Conservation (phyloP, 805 yeast genomes). For the Candida saitoana region DNA sequence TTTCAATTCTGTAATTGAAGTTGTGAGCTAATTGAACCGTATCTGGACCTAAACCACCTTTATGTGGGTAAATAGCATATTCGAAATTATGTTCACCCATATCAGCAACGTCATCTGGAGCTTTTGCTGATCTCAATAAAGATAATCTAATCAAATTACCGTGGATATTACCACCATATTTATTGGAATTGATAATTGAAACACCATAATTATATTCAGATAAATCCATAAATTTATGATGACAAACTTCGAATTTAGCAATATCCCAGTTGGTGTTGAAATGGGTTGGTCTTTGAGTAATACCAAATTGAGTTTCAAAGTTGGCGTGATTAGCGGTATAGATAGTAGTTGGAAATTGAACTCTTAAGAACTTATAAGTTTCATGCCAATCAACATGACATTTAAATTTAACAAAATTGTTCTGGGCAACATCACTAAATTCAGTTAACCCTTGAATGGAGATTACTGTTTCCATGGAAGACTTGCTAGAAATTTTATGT, state of each 20-base stretch:
- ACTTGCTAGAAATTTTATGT: conserved; percentile 53
- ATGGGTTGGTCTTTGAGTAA: conserved; percentile 89
- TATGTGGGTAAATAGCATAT: conserved; percentile 83
- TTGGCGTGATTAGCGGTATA: conserved; percentile 65
- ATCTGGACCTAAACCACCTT: conserved; percentile 56
- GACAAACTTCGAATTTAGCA: conserved; percentile 94
- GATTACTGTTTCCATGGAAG: conserved; percentile 62
- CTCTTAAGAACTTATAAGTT: conserved; percentile 81
- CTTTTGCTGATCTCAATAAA: conserved; percentile 83
- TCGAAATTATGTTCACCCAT: conserved; percentile 83
- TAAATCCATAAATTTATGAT: conserved; percentile 89
- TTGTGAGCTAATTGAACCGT: conserved; percentile 74
- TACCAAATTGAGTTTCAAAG: conserved; percentile 92
- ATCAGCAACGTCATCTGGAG: conserved; percentile 93
- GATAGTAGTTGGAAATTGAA: conserved; percentile 88
- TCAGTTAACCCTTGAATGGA: conserved; percentile 58
- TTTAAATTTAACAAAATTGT: conserved; percentile 34
- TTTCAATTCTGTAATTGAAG: conserved; percentile 57
- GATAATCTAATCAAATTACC: conserved; percentile 91
- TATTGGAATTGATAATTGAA: conserved; percentile 73
- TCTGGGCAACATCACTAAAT: conserved; percentile 45
- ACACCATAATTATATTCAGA: conserved; percentile 88
- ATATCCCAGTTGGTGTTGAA: conserved; percentile 94
- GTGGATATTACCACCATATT: conserved; percentile 89
- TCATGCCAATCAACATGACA: conserved; percentile 79